Base-by-base conservation (phyloP, 2,329 filamentous ascomycete genomes). In the Septoria petroselini region DNA sequence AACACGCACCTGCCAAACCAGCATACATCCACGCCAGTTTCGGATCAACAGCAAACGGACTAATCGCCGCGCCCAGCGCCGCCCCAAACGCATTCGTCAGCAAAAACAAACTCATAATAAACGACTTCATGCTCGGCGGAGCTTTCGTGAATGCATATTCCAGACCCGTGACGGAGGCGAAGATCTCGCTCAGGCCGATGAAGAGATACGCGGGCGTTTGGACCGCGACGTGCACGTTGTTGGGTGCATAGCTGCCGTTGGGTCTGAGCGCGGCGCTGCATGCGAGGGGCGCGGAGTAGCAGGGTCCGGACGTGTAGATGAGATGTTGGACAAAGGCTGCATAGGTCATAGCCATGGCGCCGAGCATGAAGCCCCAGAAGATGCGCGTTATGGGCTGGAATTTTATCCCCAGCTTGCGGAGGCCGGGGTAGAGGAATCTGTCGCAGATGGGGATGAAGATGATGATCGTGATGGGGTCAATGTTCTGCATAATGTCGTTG, bases 1-100 rank as follows among this genome's bases (percentile, higher is more conserved):
- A 45, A 8, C 51, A 54, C 8, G 50, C 44, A 9, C 44, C 52
- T 2, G 52, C 52, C 12, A 61, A 48, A 6, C 53, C 53, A 15
- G 43, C 23, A 27, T 61, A 61, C 73, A 86, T 76, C 80, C 81
- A 85, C 46, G 82, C 62, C 58, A 85, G 74, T 55, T 81, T 73
- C 17, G 84, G 84, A 64, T 87, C 80, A 51, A 75, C 75, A 9
- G 80, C 77, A 14, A 75, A 66, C 0, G 82, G 79, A 4, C 79
- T 76, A n/a, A 86, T 69, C 2, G 81, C 76, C 54, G 82, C 78
- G 1, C 79, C 81, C 23, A 88, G 68, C 25, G 76, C 77, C 3
- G 79, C 75, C 2, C 78, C 78, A 35, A 78, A 72, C 1, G 79
- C 80, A 17, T 71, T 73, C 40, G 73, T 71, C 27, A 74, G 69